These are phyloP conservation scores for Phaffia tasmanica DNA, from an alignment of 768 basidiomycete species.

Conservation along the genomic window DNA sequence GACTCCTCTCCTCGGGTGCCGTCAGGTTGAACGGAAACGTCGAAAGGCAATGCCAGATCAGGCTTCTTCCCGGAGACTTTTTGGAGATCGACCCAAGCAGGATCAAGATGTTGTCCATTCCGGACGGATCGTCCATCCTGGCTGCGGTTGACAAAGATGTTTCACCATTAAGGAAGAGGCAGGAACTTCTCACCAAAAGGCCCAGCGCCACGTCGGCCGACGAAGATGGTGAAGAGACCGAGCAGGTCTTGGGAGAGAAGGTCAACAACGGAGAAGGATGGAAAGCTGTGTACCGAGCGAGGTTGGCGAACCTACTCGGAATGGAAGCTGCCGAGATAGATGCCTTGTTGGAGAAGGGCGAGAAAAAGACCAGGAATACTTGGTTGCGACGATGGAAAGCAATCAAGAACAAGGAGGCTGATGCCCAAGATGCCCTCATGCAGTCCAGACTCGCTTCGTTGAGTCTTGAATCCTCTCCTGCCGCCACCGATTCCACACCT, in stretches of 20 bases:
- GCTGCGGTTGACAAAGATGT: neutral
- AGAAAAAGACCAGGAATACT: neutral
- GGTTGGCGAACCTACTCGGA: neutral
- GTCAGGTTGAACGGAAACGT: constrained; percentile 81
- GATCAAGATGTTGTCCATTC: constrained; percentile 5
- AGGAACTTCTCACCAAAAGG: neutral
- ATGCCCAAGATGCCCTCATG: neutral
- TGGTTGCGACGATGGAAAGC: neutral
- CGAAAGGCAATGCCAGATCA: constrained; percentile 37
- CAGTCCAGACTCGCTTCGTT: neutral
- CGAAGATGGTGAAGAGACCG: neutral
- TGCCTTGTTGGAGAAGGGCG: neutral
- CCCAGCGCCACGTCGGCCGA: neutral
- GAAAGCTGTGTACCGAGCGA: neutral
- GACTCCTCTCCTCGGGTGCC: constrained; percentile 72
- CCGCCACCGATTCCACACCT: neutral
- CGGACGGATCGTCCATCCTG: neutral
- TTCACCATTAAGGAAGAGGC: too few species aligned
- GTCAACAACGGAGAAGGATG: neutral
- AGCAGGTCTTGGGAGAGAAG: neutral
- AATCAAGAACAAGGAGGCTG: neutral
- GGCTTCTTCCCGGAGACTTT: constrained; percentile 24
- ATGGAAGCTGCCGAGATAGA: neutral
- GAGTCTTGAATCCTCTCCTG: neutral
- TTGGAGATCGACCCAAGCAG: constrained; percentile 23